Evolutionary conservation across 495 filamentous ascomycete genomes (phyloP).

Genomic region (Penicillium simplicissimum): DNA sequence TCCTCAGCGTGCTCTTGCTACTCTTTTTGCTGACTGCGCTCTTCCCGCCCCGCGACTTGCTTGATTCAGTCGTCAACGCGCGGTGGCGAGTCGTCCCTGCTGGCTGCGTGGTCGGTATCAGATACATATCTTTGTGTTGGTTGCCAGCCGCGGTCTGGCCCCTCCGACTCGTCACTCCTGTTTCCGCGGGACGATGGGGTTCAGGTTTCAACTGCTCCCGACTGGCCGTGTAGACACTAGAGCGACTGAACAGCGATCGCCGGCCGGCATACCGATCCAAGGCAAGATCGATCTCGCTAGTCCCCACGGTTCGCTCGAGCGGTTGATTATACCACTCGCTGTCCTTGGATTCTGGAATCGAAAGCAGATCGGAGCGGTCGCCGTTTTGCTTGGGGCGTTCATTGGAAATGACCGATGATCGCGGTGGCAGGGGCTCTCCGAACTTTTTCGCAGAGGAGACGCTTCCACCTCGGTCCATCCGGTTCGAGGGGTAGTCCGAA

Average conservation of each 20-base stretch:
- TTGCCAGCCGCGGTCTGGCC: slow-evolving; percentile 24
- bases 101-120: slow-evolving; percentile 21
- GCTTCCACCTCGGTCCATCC: slow-evolving; percentile 16
- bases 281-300: slow-evolving; percentile 43
- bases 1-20: slow-evolving; percentile 47
- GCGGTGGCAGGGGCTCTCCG: slow-evolving; percentile 32
- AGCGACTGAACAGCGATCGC: slow-evolving; percentile 29
- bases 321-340: slow-evolving; percentile 33
- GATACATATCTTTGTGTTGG: slow-evolving; percentile 25
- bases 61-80: slow-evolving; percentile 17
- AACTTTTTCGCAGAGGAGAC: slow-evolving; percentile 24
- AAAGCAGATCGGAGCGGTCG: slow-evolving; percentile 25
- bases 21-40: slow-evolving; percentile 40
- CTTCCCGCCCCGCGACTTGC: slow-evolving; percentile 21
- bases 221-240: slow-evolving; percentile 26
- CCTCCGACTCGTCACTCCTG: slow-evolving; percentile 15
- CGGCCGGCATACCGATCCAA: slow-evolving; percentile 36
- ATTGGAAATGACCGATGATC: slow-evolving; percentile 13
- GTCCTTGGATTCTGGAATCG: slow-evolving; percentile 25
- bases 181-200: slow-evolving; percentile 24
- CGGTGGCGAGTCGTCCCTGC: background rate
- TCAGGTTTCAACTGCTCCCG: slow-evolving; percentile 29
- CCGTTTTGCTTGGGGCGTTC: slow-evolving; percentile 10
- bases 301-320: slow-evolving; percentile 37
- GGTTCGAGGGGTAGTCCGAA: slow-evolving; percentile 31